Conservation (phyloP, 2,329 filamentous ascomycete genomes). For the Tolypocladium sp. region DNA sequence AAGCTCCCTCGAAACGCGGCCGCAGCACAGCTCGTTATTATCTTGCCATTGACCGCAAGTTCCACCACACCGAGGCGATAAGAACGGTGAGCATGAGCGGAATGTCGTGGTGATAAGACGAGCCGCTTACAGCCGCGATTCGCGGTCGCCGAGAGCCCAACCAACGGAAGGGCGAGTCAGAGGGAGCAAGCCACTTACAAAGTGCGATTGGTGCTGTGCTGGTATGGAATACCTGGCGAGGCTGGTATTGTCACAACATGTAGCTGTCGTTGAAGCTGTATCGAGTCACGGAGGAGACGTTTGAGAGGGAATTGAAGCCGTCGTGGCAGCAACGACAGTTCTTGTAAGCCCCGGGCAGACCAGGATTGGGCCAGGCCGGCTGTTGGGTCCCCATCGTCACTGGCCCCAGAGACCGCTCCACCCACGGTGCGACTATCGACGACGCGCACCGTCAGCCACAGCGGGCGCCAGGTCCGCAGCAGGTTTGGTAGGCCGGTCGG, state of each 20-base stretch:
- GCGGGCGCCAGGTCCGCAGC: background rate
- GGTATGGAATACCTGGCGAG: constrained; percentile 2
- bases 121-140: background rate
- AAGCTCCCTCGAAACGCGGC: background rate
- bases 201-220: background rate
- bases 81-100: background rate
- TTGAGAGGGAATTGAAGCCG: background rate
- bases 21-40: background rate
- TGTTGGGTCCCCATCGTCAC: constrained; percentile 2
- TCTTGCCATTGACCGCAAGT: background rate
- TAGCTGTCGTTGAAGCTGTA: background rate
- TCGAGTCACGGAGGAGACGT: background rate
- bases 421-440: constrained; percentile 2
- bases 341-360: constrained; percentile 2
- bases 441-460: background rate
- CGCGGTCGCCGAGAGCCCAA: background rate
- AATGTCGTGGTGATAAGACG: background rate
- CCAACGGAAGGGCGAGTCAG: background rate
- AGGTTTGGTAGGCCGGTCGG: background rate
- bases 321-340: constrained; percentile 4
- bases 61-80: background rate
- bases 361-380: background rate
- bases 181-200: constrained; percentile 1
- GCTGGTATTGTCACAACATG: constrained; percentile 2
- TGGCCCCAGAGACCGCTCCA: constrained; percentile 2